A percentile compares a stretch with the other conserved stretches of the same genome.
Evolutionary conservation across 805 yeast species (phyloP).

Genomic region (Yamadazyma nakazawae): DNA sequence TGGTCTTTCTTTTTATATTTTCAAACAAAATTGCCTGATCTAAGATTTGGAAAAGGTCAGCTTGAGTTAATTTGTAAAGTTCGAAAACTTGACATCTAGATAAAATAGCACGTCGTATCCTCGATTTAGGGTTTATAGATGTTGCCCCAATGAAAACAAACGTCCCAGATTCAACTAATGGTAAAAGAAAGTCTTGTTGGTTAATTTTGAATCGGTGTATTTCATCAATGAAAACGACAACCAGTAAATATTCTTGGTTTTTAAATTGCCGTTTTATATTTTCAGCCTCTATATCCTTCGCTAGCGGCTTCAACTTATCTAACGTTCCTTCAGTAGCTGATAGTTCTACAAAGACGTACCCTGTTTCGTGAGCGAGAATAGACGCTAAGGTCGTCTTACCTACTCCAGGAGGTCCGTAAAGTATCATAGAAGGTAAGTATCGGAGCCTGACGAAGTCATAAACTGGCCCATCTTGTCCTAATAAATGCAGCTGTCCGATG

Average conservation of each 20-base stretch:
- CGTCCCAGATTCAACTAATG: constrained; percentile 80
- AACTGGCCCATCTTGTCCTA: constrained; percentile 63
- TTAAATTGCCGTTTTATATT: constrained; percentile 45
- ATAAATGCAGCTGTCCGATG: constrained; percentile 81
- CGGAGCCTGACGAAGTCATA: constrained; percentile 61
- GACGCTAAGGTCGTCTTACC: constrained; percentile 87
- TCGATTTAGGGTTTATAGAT: constrained; percentile 85
- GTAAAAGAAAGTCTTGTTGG: constrained; percentile 86
- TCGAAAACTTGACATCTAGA: constrained; percentile 83
- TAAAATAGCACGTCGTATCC: constrained; percentile 74
- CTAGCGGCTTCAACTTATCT: constrained; percentile 60
- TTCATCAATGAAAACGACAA: constrained; percentile 82
- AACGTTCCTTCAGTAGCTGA: constrained; percentile 80
- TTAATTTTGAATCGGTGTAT: constrained; percentile 81
- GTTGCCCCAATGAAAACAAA: constrained; percentile 92
- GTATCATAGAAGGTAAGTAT: constrained; percentile 77
- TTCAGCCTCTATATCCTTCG: constrained; percentile 45
- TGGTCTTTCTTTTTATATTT: constrained; percentile 22
- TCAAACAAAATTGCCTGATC: constrained; percentile 50
- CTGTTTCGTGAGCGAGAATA: constrained; percentile 53
- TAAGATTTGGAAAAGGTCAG: constrained; percentile 53
- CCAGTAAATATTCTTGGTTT: constrained; percentile 19
- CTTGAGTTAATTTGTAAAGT: constrained; percentile 47
- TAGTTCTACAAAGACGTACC: constrained; percentile 66
- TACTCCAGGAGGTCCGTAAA: constrained; percentile 97